Evolutionary conservation across 352 stramenopile species (phyloP).

Genomic region (Halophytophthora batemanensis): DNA sequence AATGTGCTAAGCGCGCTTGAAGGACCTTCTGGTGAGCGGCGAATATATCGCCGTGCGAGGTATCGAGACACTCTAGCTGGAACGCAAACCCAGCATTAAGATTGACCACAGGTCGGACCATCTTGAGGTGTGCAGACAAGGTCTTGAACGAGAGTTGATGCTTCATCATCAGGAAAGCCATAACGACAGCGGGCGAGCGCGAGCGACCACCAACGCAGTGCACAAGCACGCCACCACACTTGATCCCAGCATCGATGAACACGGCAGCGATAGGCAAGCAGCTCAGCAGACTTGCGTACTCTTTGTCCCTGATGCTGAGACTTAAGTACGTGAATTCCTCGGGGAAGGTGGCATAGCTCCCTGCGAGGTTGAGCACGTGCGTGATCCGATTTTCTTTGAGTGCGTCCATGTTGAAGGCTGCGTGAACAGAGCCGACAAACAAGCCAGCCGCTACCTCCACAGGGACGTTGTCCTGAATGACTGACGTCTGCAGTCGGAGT

Average conservation of each 20-base stretch:
- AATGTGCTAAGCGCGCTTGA: slow-evolving; percentile 25
- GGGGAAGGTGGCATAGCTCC: slow-evolving; percentile 84
- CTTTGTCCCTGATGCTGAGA: slow-evolving; percentile 88
- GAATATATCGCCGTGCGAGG: slow-evolving; percentile 68
- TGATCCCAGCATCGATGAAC: slow-evolving; percentile 77
- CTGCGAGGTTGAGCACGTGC: slow-evolving; percentile 86
- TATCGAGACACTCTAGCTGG: slow-evolving; percentile 75
- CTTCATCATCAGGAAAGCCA: slow-evolving; percentile 81
- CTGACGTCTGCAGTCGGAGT: slow-evolving; percentile 54
- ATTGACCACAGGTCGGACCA: slow-evolving; percentile 57
- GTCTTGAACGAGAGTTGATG: slow-evolving; percentile 49
- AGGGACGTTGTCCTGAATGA: slow-evolving; percentile 86
- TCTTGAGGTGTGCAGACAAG: slow-evolving; percentile 46
- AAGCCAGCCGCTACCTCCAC: slow-evolving; percentile 59
- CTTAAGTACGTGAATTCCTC: slow-evolving; percentile 88
- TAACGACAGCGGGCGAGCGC: slow-evolving; percentile 73
- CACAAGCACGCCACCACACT: slow-evolving; percentile 68
- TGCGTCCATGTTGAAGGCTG: slow-evolving; percentile 82
- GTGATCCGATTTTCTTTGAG: slow-evolving; percentile 75
- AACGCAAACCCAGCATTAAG: slow-evolving; percentile 85
- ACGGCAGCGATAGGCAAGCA: slow-evolving; percentile 70
- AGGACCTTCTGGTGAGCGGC: slow-evolving; percentile 76
- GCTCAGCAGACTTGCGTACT: slow-evolving; percentile 86
- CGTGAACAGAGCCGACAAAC: slow-evolving; percentile 87
- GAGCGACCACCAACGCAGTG: slow-evolving; percentile 85